Evolutionary conservation across 495 filamentous ascomycete genomes (phyloP).

Genomic region (Alectoria sarmentosa): DNA sequence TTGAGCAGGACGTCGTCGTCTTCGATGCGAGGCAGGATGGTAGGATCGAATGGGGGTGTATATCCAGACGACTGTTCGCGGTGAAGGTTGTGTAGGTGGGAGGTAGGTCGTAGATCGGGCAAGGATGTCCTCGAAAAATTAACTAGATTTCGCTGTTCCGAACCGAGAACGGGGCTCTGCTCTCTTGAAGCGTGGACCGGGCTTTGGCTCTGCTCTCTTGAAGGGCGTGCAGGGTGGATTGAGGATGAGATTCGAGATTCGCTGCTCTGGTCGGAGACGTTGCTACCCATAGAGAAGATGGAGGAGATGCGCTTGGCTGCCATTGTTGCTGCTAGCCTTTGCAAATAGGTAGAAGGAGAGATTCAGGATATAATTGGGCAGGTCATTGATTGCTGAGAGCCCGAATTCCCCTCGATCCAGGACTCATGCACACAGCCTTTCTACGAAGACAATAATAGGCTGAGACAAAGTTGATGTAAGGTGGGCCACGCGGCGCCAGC

Average conservation of each 20-base stretch:
- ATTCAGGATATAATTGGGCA: background rate
- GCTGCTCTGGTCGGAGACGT: conserved; percentile 22
- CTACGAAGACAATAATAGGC: background rate
- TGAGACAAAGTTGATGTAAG: background rate
- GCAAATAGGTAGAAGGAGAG: background rate
- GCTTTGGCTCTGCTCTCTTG: conserved; percentile 11
- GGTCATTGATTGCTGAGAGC: background rate
- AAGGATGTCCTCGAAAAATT: background rate
- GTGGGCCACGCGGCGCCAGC: background rate
- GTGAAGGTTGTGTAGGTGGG: conserved; percentile 6
- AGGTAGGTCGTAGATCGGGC: conserved; percentile 14
- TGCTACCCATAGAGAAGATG: conserved; percentile 22
- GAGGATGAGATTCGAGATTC: conserved; percentile 14
- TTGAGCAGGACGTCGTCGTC: conserved; percentile 9
- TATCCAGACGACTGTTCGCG: conserved; percentile 7
- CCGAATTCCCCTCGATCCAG: background rate
- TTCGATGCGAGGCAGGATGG: conserved; percentile 14
- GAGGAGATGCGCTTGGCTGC: conserved; percentile 22
- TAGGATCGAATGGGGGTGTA: conserved; percentile 12
- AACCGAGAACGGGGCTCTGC: background rate
- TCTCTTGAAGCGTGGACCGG: background rate
- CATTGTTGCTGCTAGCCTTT: conserved; percentile 7
- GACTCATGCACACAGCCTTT: background rate
- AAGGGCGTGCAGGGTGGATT: conserved; percentile 11
- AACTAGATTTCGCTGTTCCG: background rate